Conservation (phyloP, 192 early-diverging fungal species). For the Coemansia sp. region DNA sequence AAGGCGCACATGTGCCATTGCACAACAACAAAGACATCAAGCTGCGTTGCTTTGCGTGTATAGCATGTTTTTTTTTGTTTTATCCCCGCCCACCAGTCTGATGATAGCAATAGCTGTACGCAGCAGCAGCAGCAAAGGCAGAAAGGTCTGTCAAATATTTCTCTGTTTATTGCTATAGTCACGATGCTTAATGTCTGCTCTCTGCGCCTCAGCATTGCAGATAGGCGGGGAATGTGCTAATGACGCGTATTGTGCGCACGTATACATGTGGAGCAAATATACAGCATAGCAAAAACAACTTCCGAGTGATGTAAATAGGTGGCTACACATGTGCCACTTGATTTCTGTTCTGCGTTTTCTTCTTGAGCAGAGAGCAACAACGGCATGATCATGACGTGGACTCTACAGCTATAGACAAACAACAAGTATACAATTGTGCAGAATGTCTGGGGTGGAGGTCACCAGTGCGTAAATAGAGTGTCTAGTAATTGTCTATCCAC, state of each 20-base stretch:
- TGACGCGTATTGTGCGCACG: neutral
- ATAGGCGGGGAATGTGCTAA: neutral
- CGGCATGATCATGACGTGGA: conserved; percentile 5
- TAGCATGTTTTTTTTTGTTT: neutral
- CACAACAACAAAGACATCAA: conserved; percentile 4
- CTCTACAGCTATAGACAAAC: neutral
- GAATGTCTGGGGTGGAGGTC: conserved; percentile 2
- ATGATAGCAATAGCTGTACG: conserved; percentile 10
- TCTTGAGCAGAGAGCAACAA: conserved; percentile 5
- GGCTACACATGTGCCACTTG: conserved; percentile 2
- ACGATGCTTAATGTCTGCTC: conserved; percentile 6
- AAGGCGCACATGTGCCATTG: conserved; percentile 11
- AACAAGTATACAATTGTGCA: conserved; percentile 8
- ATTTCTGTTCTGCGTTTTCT: conserved; percentile 11
- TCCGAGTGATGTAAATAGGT: conserved; percentile 5
- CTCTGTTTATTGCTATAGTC: conserved; percentile 10
- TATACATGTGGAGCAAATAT: neutral
- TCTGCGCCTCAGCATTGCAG: conserved; percentile 6
- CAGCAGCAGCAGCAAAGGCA: conserved; percentile 2
- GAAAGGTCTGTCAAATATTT: neutral
- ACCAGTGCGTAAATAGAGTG: conserved; percentile 8
- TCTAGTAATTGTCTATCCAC: conserved; percentile 11
- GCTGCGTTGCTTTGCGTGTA: neutral
- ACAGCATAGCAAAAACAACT: neutral
- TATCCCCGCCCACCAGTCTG: conserved; percentile 8